Evolutionary conservation across 495 filamentous ascomycete species (phyloP).

Genomic region (Penicillium herquei): DNA sequence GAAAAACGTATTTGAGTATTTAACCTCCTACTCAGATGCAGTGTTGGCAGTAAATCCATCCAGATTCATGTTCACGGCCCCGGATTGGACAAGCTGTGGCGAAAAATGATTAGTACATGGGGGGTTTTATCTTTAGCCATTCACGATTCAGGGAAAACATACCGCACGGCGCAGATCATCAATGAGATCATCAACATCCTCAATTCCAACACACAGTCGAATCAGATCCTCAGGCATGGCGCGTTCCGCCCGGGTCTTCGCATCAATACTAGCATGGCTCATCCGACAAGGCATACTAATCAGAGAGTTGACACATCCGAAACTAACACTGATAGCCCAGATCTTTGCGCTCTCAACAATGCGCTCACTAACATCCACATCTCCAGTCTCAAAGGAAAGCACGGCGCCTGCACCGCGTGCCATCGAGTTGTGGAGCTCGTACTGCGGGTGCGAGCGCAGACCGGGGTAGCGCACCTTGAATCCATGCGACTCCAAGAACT

Average conservation of each 20-base stretch:
- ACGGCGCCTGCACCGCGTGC: slow-evolving; percentile 92
- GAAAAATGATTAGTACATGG: slow-evolving; percentile 19
- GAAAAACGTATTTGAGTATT: neutral
- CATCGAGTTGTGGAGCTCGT: slow-evolving; percentile 93
- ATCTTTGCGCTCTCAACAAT: slow-evolving; percentile 90
- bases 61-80: slow-evolving; percentile 80
- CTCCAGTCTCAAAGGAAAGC: slow-evolving; percentile 92
- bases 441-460: slow-evolving; percentile 90
- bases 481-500: slow-evolving; percentile 86
- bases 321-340: slow-evolving; percentile 94
- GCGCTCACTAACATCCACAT: slow-evolving; percentile 74
- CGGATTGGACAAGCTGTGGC: slow-evolving; percentile 82
- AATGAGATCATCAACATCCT: slow-evolving; percentile 88
- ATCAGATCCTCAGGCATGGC: slow-evolving; percentile 96
- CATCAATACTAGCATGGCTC: slow-evolving; percentile 98
- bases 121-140: neutral
- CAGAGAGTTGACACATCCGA: slow-evolving; percentile 96
- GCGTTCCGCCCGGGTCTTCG: slow-evolving; percentile 84
- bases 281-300: slow-evolving; percentile 99
- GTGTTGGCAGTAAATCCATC: slow-evolving; percentile 64
- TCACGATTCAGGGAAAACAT: slow-evolving; percentile 44
- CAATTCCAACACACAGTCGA: slow-evolving; percentile 91
- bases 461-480: slow-evolving; percentile 96
- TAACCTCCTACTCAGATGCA: neutral
- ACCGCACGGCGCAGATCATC: slow-evolving; percentile 89